A percentile compares a stretch with the other conserved stretches of the same genome.
phyloP scores from a whole-genome alignment of 2,329 filamentous ascomycete genomes.

The Paracoccidioides brasiliensis region DNA sequence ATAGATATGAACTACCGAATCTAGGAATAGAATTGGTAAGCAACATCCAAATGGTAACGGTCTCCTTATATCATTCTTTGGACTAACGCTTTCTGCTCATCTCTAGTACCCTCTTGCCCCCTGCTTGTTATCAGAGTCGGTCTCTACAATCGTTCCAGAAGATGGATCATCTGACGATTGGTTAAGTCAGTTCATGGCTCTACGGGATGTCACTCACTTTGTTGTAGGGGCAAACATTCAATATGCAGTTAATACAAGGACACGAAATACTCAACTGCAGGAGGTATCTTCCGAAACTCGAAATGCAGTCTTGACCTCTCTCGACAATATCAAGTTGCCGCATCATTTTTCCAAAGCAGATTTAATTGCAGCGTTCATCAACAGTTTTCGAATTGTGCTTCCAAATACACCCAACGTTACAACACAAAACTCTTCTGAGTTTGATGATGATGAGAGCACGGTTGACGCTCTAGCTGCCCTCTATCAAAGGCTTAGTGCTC shows the following conservation, averaged over 20 bases:
- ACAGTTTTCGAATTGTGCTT: constrained; percentile 26
- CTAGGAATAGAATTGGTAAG: constrained; percentile 27
- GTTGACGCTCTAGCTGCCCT: constrained; percentile 28
- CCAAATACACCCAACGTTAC: constrained; percentile 25
- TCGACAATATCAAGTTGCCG: constrained; percentile 26
- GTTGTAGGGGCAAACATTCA: constrained; percentile 30
- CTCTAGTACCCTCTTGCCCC: constrained; percentile 27
- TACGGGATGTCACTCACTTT: constrained; percentile 29
- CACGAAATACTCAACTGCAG: constrained; percentile 23
- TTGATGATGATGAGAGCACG: constrained; percentile 21
- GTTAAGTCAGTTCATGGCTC: constrained; percentile 28
- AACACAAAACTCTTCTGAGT: constrained; percentile 14
- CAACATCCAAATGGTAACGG: background rate
- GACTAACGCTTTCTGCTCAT: background rate
- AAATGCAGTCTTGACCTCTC: constrained; percentile 25
- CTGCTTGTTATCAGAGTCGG: constrained; percentile 24
- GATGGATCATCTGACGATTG: constrained; percentile 22
- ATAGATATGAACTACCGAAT: constrained; percentile 26
- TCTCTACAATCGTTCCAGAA: constrained; percentile 22
- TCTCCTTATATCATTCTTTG: background rate
- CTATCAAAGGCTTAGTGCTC: constrained; percentile 21
- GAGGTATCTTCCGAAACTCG: constrained; percentile 23
- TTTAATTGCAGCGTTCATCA: constrained; percentile 24
- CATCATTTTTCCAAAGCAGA: constrained; percentile 23
- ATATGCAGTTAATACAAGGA: constrained; percentile 24